Evolutionary conservation across 1,139 yeast species (phyloP), one percentile per base, ranked within the genome.

Genomic region (Lodderomyces theae): DNA sequence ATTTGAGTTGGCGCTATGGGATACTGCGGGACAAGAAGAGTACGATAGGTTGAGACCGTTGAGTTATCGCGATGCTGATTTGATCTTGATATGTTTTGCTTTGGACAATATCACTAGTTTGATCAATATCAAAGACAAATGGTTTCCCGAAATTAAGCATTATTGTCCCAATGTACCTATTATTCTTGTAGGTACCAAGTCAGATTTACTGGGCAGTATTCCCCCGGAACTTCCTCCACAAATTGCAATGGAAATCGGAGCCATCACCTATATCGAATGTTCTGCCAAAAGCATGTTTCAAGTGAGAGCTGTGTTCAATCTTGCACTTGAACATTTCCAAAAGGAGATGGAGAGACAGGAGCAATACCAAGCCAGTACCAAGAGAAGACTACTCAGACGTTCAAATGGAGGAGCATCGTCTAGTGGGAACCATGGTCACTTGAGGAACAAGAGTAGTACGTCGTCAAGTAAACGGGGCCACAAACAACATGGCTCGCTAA

Each of bases 11-110:
- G 92, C 86, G 21, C 63, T 87, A 35, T 86, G 95, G 95, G 97
- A 90, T 61, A 88, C 97, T 0, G 96, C 96, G 0, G 96, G 96
- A 3, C 96, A 88, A 62, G 96, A 88, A 61, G 95, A 87, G 59
- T 88, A 87, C 58, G 95, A 86, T 59, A 64, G 96, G 43, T 66
- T 88, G 45, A 69, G 97, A 50, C 94, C 96, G 8, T 69, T 89
- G 42, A 78, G 87, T 44, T 89, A 89, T 58, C 89, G 92, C 8
- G 95, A 86, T 50, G 89, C 83, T 3, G 86, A 87, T 58, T 63
- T 88, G 2, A 62, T 88, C 18, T 66, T 89, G 47, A 69, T 88
- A 8, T 89, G 96, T 46, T 89, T 86, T 60, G 72, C 94, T 1
- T 71, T 87, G 23, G 86, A 83, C 51, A 77, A 76, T 42, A 63